These are phyloP conservation scores for Venustampulla echinocandica DNA, from an alignment of 495 filamentous ascomycete species.

Conservation along the genomic window DNA sequence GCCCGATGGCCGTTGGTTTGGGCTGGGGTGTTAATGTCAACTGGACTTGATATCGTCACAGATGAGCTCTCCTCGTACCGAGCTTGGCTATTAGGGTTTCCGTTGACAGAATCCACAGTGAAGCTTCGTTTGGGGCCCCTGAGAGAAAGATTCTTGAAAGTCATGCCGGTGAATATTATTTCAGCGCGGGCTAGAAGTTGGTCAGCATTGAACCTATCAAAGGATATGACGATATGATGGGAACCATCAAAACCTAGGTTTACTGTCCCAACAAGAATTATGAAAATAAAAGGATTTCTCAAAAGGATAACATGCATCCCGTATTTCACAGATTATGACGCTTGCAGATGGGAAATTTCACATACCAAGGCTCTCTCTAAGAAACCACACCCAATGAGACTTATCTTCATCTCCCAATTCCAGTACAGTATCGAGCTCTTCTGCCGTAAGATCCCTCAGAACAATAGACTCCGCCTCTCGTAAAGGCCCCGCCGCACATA, in stretches of 20 bases:
- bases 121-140: constrained; percentile 40
- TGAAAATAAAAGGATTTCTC: too few species aligned
- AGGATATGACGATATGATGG: background rate
- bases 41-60: constrained; percentile 12
- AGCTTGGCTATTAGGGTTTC: constrained; percentile 14
- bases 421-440: constrained; percentile 2
- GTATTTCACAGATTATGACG: too few species aligned
- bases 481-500: constrained; percentile 35
- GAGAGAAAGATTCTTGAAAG: constrained; percentile 34
- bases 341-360: constrained; percentile 11
- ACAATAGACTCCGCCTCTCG: constrained; percentile 34
- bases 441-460: constrained; percentile 42
- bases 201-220: constrained; percentile 1
- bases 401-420: constrained; percentile 32
- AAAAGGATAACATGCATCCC: too few species aligned
- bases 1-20: background rate
- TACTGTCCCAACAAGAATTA: too few species aligned
- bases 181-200: constrained; percentile 30
- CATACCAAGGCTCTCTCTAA: constrained; percentile 48
- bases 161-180: constrained; percentile 39
- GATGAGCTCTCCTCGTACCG: constrained; percentile 8
- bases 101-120: constrained; percentile 37
- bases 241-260: too few species aligned
- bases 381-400: constrained; percentile 54
- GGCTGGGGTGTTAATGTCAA: background rate